Evolutionary conservation across 2,329 filamentous ascomycete genomes (phyloP).

Genomic region (Aspergillus sp.): DNA sequence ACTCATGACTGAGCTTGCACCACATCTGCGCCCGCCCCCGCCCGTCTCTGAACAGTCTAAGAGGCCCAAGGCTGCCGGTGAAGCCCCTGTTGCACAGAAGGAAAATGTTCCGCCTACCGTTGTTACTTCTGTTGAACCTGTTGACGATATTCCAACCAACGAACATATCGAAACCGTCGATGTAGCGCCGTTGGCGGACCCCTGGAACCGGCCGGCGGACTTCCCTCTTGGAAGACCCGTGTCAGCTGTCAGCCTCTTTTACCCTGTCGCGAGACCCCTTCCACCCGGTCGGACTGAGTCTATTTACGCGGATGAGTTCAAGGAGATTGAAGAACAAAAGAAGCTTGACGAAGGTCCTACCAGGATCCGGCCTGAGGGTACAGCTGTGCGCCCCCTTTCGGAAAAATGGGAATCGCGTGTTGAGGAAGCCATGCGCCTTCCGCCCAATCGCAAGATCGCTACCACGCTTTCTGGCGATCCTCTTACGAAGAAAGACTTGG

Average conservation of each 20-base stretch:
- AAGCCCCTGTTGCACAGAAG: slow-evolving; percentile 17
- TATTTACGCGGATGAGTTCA: slow-evolving; percentile 34
- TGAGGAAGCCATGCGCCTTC: slow-evolving; percentile 32
- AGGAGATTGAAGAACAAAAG: slow-evolving; percentile 32
- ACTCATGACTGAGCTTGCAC: slow-evolving; percentile 17
- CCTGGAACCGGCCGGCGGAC: slow-evolving; percentile 27
- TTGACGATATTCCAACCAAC: neutral
- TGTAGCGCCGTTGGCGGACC: slow-evolving; percentile 20
- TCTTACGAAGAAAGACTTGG: slow-evolving; percentile 41
- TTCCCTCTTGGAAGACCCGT: slow-evolving; percentile 31
- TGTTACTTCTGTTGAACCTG: neutral
- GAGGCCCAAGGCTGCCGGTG: neutral
- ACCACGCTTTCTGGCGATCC: slow-evolving; percentile 41
- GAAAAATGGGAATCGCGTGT: slow-evolving; percentile 42
- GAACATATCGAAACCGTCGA: slow-evolving; percentile 8
- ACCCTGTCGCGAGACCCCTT: slow-evolving; percentile 25
- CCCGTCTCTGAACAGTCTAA: neutral
- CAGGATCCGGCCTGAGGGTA: slow-evolving; percentile 32
- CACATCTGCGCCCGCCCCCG: slow-evolving; percentile 15
- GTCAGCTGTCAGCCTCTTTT: slow-evolving; percentile 37
- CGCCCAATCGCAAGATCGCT: slow-evolving; percentile 33
- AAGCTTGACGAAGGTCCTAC: slow-evolving; percentile 25
- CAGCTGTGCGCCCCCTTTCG: slow-evolving; percentile 42
- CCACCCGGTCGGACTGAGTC: slow-evolving; percentile 36
- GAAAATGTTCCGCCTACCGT: slow-evolving; percentile 22